Base-by-base conservation (phyloP, 768 basidiomycete genomes). In the Amanita jacksonii region DNA sequence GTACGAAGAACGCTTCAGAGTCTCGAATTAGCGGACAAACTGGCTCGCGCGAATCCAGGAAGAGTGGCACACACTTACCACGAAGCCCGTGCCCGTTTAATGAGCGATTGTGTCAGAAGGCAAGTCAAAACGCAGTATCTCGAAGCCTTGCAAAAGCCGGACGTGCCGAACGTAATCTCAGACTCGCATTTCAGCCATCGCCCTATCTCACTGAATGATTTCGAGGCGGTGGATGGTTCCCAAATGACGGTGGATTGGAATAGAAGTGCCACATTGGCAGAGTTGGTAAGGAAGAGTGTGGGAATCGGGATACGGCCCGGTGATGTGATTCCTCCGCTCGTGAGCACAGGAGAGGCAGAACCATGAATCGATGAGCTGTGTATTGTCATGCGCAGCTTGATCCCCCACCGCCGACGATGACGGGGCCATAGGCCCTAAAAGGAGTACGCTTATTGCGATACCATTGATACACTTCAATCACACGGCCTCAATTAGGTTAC, bases 31-130 rank as follows among this genome's bases (percentile, higher is more conserved):
- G 23, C 49, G 5, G 66, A 71, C 28, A 67, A 64, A 25, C 57
- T 77, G 12, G 63, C 66, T 3, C 53, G 51, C 10, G 71, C 70
- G 8, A 65, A 67, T 20, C 76, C 74, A 2, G 64, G 70, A 42
- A 61, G 66, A 6, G 64, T 68, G 1, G 53, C 54, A 5, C 52
- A 60, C 2, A 54, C 61, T 0, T 68, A 65, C 44, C 38, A 50
- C 33, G 36, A 38, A 4, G 62, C 58, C 40, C 52, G 57, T 8
- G 57, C 58, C 10, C 54, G 49, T 38, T 45, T 56, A 10, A 32
- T 53, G 15, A 56, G 49, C 15, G 44, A 51, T 18, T 38, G 47
- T 13, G 46, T 36, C 10, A 52, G 40, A 22, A 12, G 15, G 18
- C 23, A 49, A 31, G 33, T 36, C 15, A 52, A 47, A 34, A 36